Percentiles rank a stretch among this genome's conserved stretches.
Conservation (phyloP, 768 basidiomycete genomes). For the Kwoniella heveanensis region DNA sequence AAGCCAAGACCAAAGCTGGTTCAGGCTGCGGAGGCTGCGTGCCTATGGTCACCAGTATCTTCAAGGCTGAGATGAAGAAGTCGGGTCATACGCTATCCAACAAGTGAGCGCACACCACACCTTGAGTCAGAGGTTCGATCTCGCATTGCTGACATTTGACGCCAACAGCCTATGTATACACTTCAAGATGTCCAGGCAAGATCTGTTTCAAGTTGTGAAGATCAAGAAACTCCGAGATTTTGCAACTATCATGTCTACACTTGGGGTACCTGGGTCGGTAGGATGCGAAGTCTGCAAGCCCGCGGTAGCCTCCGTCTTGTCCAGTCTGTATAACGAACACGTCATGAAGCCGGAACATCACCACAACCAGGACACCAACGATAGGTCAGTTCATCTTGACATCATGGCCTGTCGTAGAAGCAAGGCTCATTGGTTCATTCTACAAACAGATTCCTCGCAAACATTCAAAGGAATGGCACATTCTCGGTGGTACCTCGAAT, state of each 20-base stretch:
- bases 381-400: slow-evolving; percentile 45
- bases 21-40: slow-evolving; percentile 75
- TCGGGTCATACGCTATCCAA: slow-evolving; percentile 65
- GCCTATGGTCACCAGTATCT: slow-evolving; percentile 61
- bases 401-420: not conserved
- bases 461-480: slow-evolving; percentile 68
- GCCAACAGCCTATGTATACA: slow-evolving; percentile 63
- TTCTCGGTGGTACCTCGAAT: slow-evolving; percentile 74
- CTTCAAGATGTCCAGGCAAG: slow-evolving; percentile 66
- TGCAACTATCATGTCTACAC: slow-evolving; percentile 61
- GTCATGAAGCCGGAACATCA: slow-evolving; percentile 68
- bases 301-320: slow-evolving; percentile 63
- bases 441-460: slow-evolving; percentile 62
- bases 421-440: not conserved
- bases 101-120: slow-evolving; percentile 14
- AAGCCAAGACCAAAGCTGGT: slow-evolving; percentile 69
- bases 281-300: slow-evolving; percentile 79
- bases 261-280: slow-evolving; percentile 61
- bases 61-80: slow-evolving; percentile 68
- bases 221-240: slow-evolving; percentile 68
- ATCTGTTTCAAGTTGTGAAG: slow-evolving; percentile 69
- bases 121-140: not conserved
- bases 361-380: slow-evolving; percentile 73
- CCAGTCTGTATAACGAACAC: slow-evolving; percentile 66
- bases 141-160: not conserved